A percentile compares a stretch with the other conserved stretches of the same genome.
phyloP scores from a whole-genome alignment of 805 yeast genomes.

The Ogataea trehaloabstinens region DNA sequence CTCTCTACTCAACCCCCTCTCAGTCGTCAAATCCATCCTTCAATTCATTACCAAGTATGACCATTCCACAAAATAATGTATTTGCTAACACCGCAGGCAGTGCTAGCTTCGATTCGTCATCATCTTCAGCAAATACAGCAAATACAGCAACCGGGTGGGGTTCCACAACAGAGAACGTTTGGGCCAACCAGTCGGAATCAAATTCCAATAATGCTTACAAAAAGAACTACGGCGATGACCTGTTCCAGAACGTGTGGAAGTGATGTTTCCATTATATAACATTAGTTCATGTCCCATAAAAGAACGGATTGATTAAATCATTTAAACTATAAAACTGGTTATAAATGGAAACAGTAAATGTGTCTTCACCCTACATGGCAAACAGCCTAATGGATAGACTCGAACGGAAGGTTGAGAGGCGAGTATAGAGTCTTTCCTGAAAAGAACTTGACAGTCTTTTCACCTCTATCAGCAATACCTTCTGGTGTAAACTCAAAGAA shows the following conservation, averaged over 20 bases:
- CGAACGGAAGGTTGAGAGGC: constrained; percentile 79
- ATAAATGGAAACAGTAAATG: no score
- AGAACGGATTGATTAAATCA: no score
- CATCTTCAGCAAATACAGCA: constrained; percentile 1
- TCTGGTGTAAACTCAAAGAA: constrained; percentile 88
- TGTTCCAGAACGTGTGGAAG: constrained; percentile 34
- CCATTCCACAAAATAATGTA: not conserved
- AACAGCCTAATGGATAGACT: constrained; percentile 27
- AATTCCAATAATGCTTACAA: constrained; percentile 7
- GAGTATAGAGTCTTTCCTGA: constrained; percentile 69
- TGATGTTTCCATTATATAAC: constrained; percentile 5
- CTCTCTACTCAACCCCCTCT: constrained; percentile 73
- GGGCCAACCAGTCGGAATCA: constrained; percentile 16
- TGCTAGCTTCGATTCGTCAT: constrained; percentile 5
- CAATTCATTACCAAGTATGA: constrained; percentile 13
- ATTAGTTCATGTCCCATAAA: not conserved
- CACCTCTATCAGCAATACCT: constrained; percentile 85
- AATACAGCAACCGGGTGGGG: not conserved
- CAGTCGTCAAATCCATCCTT: constrained; percentile 17
- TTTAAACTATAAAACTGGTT: no score
- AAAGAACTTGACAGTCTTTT: constrained; percentile 76
- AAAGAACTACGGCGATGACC: constrained; percentile 22
- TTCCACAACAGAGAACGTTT: constrained; percentile 1
- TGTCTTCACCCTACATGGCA: no score
- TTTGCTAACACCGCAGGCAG: constrained; percentile 1